Base-by-base conservation (phyloP, 1,139 yeast species). In the Candida neerlandica region DNA sequence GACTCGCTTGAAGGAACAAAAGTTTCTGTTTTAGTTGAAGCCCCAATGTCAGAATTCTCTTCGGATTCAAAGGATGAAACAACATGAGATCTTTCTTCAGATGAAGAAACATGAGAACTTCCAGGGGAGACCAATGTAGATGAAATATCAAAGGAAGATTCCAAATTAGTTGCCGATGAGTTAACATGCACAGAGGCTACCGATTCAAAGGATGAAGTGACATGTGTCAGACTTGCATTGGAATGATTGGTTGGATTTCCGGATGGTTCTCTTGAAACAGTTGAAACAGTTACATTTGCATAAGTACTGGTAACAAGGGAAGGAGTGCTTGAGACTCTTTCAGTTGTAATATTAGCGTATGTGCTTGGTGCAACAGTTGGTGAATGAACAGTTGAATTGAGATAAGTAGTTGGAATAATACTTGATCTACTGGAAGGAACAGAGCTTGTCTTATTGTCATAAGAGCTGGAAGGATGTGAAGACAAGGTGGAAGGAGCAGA, bases 231-330 rank as follows among this genome's bases (percentile, higher is more conserved):
- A 9, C n/a, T 18, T 7, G 12, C 26, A n/a, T 35, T 35, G 23
- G 39, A 35, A n/a, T 35, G 18, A 18, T n/a, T 35, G 11, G 23
- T 18, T 12, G 33, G 33, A 11, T 5, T 5, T 30, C 11, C 33
- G 5, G 39, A 18, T 10, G 39, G 23, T 4, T 7, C 39, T 5
- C 18, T 12, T 9, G 39, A 35, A 16, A 35, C 39, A 18, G 39
- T 35, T 4, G 41, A 38, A 11, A 27, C 33, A 10, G 42, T 39
- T 14, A 26, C 23, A 16, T 39, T 39, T 7, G 33, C 29, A 16
- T 39, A 39, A 6, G 42, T 14, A 26, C 42, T 39, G 4, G 42
- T 39, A 11, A 37, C 41, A 37, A 37, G 41, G 6, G 41, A 37
- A 12, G 41, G 41, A 37, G 9, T 14, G 21, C 41, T 37, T 6